Percentiles rank a stretch among this genome's conserved stretches.
Evolutionary conservation across 2,329 filamentous ascomycete genomes (phyloP).

Genomic region (Tolypocladium inflatum): DNA sequence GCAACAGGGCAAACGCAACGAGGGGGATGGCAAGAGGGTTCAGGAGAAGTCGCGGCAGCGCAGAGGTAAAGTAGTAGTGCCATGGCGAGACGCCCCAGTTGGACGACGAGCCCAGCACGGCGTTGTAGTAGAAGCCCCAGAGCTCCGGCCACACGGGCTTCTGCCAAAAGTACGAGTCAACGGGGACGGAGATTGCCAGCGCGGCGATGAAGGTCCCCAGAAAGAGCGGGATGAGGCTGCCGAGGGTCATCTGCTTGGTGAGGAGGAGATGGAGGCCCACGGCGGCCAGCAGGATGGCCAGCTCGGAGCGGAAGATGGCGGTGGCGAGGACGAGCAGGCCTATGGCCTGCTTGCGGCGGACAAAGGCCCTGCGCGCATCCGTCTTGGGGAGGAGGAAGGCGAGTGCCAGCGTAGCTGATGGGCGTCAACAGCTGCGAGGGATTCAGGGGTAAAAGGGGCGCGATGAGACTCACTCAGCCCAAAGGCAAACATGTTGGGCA

Average conservation of each 20-base stretch:
- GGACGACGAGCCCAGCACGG: conserved; percentile 69
- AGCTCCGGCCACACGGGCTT: conserved; percentile 82
- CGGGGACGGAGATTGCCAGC: conserved; percentile 57
- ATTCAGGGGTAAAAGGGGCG: neutral
- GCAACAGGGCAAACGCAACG: conserved; percentile 40
- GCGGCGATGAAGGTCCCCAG: conserved; percentile 55
- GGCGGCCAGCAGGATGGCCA: conserved; percentile 69
- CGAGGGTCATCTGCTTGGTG: conserved; percentile 39
- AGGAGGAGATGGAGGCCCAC: conserved; percentile 57
- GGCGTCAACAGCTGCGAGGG: neutral
- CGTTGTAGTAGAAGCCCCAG: conserved; percentile 84
- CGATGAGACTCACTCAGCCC: conserved; percentile 56
- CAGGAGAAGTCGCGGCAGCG: conserved; percentile 72
- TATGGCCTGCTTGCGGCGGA: conserved; percentile 54
- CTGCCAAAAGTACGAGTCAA: conserved; percentile 96
- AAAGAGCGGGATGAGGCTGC: conserved; percentile 57
- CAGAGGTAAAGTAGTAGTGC: conserved; percentile 76
- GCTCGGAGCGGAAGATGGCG: conserved; percentile 80
- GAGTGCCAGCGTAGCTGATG: conserved; percentile 58
- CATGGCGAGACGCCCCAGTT: conserved; percentile 83
- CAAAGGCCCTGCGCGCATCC: conserved; percentile 14
- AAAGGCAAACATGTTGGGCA: conserved; percentile 97
- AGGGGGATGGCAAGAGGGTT: conserved; percentile 62
- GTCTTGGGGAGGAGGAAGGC: conserved; percentile 32
- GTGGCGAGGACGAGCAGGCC: conserved; percentile 71